Evolutionary conservation across 371 early-diverging fungal species (phyloP).

Genomic region (Mortierella sp.): DNA sequence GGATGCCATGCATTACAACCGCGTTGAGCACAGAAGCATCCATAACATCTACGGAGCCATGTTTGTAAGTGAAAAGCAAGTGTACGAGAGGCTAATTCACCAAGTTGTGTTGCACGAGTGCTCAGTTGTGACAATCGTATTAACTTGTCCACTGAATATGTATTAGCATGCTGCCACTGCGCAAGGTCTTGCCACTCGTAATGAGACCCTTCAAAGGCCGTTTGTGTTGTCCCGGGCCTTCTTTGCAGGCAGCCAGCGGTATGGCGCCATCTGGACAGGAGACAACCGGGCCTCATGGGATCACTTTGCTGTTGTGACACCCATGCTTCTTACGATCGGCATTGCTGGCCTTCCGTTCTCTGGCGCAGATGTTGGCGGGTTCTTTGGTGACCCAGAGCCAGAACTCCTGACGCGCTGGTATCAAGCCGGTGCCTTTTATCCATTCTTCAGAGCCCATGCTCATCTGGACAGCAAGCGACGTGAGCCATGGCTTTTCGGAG

Average conservation of each 20-base stretch:
- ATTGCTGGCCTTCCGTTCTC: conserved; percentile 82
- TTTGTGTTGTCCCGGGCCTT: conserved; percentile 95
- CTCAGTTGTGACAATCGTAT: background rate
- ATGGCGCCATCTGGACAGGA: conserved; percentile 94
- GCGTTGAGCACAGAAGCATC: conserved; percentile 87
- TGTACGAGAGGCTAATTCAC: background rate
- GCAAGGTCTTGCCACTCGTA: conserved; percentile 67
- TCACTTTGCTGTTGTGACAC: conserved; percentile 78
- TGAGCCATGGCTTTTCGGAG: conserved; percentile 96
- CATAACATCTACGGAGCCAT: conserved; percentile 90
- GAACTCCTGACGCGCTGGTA: conserved; percentile 92
- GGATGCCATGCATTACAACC: conserved; percentile 83
- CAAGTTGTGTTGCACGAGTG: no score
- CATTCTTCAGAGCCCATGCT: conserved; percentile 95
- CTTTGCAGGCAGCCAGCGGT: conserved; percentile 90
- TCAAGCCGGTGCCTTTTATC: conserved; percentile 89
- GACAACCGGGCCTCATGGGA: conserved; percentile 91
- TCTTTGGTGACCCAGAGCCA: conserved; percentile 88
- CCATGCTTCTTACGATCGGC: conserved; percentile 87
- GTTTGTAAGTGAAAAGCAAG: conserved; percentile 59
- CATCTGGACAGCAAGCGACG: conserved; percentile 95
- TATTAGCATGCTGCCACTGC: conserved; percentile 67
- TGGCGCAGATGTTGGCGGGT: conserved; percentile 96
- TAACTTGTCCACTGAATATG: background rate
- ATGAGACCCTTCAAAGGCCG: conserved; percentile 73